Evolutionary conservation across 768 basidiomycete species (phyloP).

Genomic region (Boletus insuetus): DNA sequence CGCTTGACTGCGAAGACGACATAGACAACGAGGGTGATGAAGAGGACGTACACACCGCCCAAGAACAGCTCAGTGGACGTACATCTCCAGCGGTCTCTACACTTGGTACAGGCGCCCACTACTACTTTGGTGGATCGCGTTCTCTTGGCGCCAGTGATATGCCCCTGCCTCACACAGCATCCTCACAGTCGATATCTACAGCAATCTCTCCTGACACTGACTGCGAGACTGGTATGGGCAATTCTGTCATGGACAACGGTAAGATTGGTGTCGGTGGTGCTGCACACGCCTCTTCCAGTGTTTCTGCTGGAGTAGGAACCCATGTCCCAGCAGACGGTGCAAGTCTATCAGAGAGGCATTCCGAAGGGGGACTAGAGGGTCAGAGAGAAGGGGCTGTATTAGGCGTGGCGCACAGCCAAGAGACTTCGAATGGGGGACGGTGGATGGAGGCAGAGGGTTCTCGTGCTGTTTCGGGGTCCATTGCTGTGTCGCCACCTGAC

Average conservation of each 20-base stretch:
- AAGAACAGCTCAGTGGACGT: constrained; percentile 23
- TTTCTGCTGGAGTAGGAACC: background rate
- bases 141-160: constrained; percentile 3
- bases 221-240: background rate
- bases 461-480: constrained; percentile 17
- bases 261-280: background rate
- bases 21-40: constrained; percentile 28
- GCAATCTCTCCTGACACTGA: constrained; percentile 1
- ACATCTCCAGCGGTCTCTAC: constrained; percentile 26
- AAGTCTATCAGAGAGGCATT: background rate
- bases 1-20: constrained; percentile 31
- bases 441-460: constrained; percentile 19
- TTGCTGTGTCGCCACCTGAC: constrained; percentile 24
- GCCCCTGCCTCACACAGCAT: background rate
- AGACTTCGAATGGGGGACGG: constrained; percentile 14
- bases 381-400: constrained; percentile 11
- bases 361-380: constrained; percentile 3
- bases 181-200: constrained; percentile 12
- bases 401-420: constrained; percentile 22
- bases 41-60: constrained; percentile 22
- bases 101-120: constrained; percentile 12
- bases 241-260: constrained; percentile 3
- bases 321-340: background rate
- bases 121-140: constrained; percentile 3
- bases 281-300: constrained; percentile 2